Evolutionary conservation across 805 yeast genomes (phyloP).

Genomic region (Ogataea naganishii): DNA sequence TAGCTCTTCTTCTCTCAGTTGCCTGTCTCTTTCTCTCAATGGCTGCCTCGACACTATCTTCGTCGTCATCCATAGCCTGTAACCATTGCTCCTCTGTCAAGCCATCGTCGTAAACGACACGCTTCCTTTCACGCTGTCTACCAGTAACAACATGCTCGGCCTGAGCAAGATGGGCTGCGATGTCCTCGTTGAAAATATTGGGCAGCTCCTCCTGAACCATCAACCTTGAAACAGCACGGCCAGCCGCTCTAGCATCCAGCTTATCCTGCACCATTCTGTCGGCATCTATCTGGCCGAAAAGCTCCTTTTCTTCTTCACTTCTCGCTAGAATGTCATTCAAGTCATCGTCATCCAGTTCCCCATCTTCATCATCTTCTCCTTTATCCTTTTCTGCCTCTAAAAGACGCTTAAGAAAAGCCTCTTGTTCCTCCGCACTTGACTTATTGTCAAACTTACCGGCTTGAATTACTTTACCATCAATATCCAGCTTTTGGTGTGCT

Average conservation of each 20-base stretch:
- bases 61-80: slow-evolving; percentile 68
- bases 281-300: slow-evolving; percentile 52
- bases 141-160: slow-evolving; percentile 34
- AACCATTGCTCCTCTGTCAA: slow-evolving; percentile 74
- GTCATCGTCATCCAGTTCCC: slow-evolving; percentile 63
- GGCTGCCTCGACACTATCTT: slow-evolving; percentile 54
- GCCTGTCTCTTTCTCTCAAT: slow-evolving; percentile 41
- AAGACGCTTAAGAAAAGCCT: slow-evolving; percentile 62
- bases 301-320: slow-evolving; percentile 46
- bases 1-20: slow-evolving; percentile 30
- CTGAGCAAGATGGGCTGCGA: slow-evolving; percentile 31
- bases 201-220: slow-evolving; percentile 71
- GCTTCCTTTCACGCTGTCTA: slow-evolving; percentile 60
- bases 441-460: slow-evolving; percentile 88
- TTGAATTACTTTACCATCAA: slow-evolving; percentile 84
- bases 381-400: slow-evolving; percentile 61
- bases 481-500: slow-evolving; percentile 76
- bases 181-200: slow-evolving; percentile 62
- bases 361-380: slow-evolving; percentile 27
- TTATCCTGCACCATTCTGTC: slow-evolving; percentile 37
- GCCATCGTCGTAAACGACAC: slow-evolving; percentile 55
- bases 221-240: slow-evolving; percentile 36
- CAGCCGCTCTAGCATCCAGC: slow-evolving; percentile 18
- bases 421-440: slow-evolving; percentile 82
- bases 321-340: slow-evolving; percentile 66